Evolutionary conservation across 495 filamentous ascomycete species (phyloP), one percentile per base, ranked within the genome.

Genomic region (Neurospora sp.): DNA sequence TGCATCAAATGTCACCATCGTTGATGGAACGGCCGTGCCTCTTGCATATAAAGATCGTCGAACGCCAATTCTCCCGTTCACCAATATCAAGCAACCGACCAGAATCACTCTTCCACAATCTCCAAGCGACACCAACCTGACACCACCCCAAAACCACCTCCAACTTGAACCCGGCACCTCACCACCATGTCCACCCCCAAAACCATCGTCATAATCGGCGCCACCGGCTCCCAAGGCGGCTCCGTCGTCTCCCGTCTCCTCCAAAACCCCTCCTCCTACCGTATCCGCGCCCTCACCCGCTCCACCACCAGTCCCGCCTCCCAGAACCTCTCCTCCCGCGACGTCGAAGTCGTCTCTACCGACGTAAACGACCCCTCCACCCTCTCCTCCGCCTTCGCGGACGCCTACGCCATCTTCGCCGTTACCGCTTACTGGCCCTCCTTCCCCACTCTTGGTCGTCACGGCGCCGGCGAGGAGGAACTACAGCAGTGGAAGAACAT

Each of bases 181-280:
- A 31, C 27, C 27, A 31, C 2, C 27, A 31, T 31, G 27, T 31
- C 27, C 27, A 31, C 27, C 31, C 31, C 31, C 31, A 35, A 35
- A 35, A 35, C 31, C 3, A 35, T 35, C 31, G 31, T 18, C 8
- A 39, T 77, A n/a, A 69, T 69, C 42, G 74, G 76, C 70, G 76
- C 74, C 10, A 77, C 76, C 12, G 76, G 76, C 16, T 45, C 74
- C 14, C 76, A 77, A 69, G 76, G 70, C 71, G 72, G 74, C 41
- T 70, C 70, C n/a, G 76, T 77, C 35, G 76, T 77, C 40, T 74
- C 72, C 68, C 16, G 42, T 3, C 14, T 72, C 42, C 45, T 77
- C 37, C 44, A 69, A 37, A 71, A 70, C 53, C 72, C 45, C 4
- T 72, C 76, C 9, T 68, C 42, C 59, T 77, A 69, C 65, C 74